Evolutionary conservation across 1,284 basidiomycete genomes (phyloP), one percentile per base, ranked within the genome.

Genomic region (Porogramme epimiltina): DNA sequence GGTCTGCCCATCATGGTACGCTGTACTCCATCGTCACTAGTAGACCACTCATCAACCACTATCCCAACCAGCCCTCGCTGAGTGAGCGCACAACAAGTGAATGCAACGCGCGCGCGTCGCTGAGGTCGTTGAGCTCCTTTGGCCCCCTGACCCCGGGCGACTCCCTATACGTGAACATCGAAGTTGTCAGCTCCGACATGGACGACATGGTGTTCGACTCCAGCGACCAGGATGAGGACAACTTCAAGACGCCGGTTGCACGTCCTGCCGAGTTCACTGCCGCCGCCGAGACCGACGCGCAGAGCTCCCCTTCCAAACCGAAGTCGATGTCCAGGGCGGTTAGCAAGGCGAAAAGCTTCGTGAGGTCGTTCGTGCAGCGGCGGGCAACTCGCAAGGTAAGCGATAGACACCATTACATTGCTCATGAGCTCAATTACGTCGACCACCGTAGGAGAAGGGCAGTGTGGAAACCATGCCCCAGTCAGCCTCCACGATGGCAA

Each of bases 281-380:
- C 28, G 46, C 28, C 6, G 28, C 6, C 28, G 28, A 13, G 28
- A 13, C 28, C 8, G 28, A 31, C 28, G n/a, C 19, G 18, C 10
- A 11, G 24, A 31, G 22, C 8, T 39, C 56, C 2, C 53, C 53
- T 6, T 13, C 24, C 22, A 52, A 31, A 22, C 13, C 31, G 3
- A 44, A 42, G 13, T 19, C 54, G 9, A 40, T 59, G 1, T 42
- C 48, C 13, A 51, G 42, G 23, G 49, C 36, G 10, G 51, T 53
- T 19, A 44, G 49, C 19, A 59, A 54, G 42, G 57, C 57, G 9
- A 59, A 53, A 47, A 42, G 44, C 18, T 25, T 59, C 15, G 57
- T 51, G 19, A 51, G 39, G 47, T 36, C 51, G 19, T 40, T 59
- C 6, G 41, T 42, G 10, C 43, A 40, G 3, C 47, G 42, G 44